Base-by-base conservation (phyloP, 108 stramenopile genomes). In the Aurantiochytrium sp. region DNA sequence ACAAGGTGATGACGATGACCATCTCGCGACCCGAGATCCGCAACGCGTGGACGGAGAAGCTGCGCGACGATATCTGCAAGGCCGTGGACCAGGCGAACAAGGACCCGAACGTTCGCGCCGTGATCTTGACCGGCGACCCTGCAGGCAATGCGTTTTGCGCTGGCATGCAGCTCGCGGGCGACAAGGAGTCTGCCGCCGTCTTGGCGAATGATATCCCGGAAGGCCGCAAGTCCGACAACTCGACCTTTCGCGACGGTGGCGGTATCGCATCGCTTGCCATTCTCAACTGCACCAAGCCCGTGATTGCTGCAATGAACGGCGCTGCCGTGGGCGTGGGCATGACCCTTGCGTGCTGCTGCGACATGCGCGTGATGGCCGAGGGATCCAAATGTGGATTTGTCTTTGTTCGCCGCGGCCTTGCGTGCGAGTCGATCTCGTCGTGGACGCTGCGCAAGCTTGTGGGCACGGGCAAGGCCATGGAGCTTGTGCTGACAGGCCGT, bases 241-340 rank as follows among this genome's bases (percentile, higher is more conserved):
- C 73, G 0, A 83, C 73, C 16, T 83, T 83, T n/a, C 73, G 73
- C 51, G 73, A 83, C 2, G 73, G 73, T n/a, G 73, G 73, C 51
- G 73, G 73, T 12, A 53, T 83, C 51, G 73, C 73, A 10, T 47
- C 73, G n/a, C 51, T 83, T 12, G 73, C 73, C 18, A 83, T 83
- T 53, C 19, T 83, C 43, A 47, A 28, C 49, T 83, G 73, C 73
- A 83, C 73, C 23, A 83, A 83, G 51, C 73, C 73, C 5, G 73
- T 83, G 51, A 83, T 83, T 83, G 73, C 73, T 12, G 73, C 73
- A 10, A 83, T 83, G 73, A 83, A 83, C 51, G 73, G 73, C 28
- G 73, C 73, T 5, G 73, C 73, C 49, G 73, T 83, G 19, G 73
- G 73, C n/a, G 73, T 83, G 44, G 73, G 73, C 73, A 83, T 83